Evolutionary conservation across 805 yeast species (phyloP), one percentile per base, ranked within the genome.

Genomic region (Cyberlindnera sargentensis): DNA sequence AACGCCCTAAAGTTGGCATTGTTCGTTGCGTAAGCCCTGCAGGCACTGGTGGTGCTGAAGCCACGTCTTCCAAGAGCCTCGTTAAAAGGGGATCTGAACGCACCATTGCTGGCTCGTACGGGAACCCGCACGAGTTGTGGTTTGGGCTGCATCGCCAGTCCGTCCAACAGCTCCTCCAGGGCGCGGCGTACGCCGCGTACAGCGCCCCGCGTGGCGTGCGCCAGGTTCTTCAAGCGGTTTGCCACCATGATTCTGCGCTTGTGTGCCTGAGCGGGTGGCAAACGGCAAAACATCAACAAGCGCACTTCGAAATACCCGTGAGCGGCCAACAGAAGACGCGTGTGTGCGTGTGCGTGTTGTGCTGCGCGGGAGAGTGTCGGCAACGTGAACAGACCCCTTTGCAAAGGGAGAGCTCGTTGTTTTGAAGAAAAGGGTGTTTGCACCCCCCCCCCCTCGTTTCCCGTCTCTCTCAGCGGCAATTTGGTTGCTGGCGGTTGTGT

Each of bases 171-270:
- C 46, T 76, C 80, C 49, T 73, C 72, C 26, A 76, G 63, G 28
- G 70, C 67, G 55, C 70, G 69, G 45, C 71, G 68, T 46, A 72
- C 62, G 44, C 71, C 73, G 48, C 69, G 63, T 31, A 75, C 71
- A 23, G 78, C 66, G 51, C 65, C 68, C 40, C 72, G 64, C 11
- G 76, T 64, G 47, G 67, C 64, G 46, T 73, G 62, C 31, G 73
- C 62, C 53, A 75, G 63, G 57, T 74, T 73, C 57, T 67, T 68
- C 39, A 73, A 46, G 43, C 54, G 51, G 39, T 58, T 55, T 31
- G 64, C 64, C 53, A 60, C 60, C 68, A 65, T 63, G 26, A 34
- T 36, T 28, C 23, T 8, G 36, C 20, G 15, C 10, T n/a, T 24
- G 9, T 28, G 30, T 28, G 30, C 9, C 8, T 28, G 30, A 9